Conservation (phyloP, 2,329 filamentous ascomycete genomes). For the Calonectria leucothoes region DNA sequence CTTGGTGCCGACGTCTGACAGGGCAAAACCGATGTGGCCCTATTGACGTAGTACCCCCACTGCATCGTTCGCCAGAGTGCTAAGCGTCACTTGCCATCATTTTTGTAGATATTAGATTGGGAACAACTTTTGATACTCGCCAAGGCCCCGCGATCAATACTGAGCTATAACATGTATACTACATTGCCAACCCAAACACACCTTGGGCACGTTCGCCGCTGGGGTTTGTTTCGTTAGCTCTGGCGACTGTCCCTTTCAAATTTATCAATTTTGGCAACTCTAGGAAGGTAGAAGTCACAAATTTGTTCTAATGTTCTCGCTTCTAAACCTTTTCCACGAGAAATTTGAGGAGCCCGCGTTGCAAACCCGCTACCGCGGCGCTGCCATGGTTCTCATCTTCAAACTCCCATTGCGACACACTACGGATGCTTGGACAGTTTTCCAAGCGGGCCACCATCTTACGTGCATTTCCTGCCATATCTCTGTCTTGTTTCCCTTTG, state of each 20-base stretch:
- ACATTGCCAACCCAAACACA: neutral
- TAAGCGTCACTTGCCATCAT: too few relatives aligned
- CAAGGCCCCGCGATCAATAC: too few relatives aligned
- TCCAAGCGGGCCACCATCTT: conserved; percentile 35
- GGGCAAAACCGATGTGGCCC: too few relatives aligned
- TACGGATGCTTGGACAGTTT: conserved; percentile 27
- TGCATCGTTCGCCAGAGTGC: too few relatives aligned
- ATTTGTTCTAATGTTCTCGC: neutral
- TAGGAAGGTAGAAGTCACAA: too few relatives aligned
- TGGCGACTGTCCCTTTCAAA: neutral
- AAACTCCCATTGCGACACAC: conserved; percentile 41
- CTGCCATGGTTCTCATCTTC: conserved; percentile 41
- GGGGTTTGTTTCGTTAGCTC: neutral
- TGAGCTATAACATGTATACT: too few relatives aligned
- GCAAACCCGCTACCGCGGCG: conserved; percentile 33
- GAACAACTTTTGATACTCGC: too few relatives aligned
- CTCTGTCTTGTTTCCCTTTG: conserved; percentile 27
- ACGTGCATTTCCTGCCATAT: conserved; percentile 31
- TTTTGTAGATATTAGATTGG: too few relatives aligned
- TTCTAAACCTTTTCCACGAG: conserved; percentile 11
- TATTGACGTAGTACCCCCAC: too few relatives aligned
- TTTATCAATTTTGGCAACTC: neutral
- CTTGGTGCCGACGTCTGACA: too few relatives aligned
- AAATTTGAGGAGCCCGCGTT: conserved; percentile 36
- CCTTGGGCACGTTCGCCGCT: neutral